Conservation (phyloP, 805 yeast species). For the Candida odintsovae region DNA sequence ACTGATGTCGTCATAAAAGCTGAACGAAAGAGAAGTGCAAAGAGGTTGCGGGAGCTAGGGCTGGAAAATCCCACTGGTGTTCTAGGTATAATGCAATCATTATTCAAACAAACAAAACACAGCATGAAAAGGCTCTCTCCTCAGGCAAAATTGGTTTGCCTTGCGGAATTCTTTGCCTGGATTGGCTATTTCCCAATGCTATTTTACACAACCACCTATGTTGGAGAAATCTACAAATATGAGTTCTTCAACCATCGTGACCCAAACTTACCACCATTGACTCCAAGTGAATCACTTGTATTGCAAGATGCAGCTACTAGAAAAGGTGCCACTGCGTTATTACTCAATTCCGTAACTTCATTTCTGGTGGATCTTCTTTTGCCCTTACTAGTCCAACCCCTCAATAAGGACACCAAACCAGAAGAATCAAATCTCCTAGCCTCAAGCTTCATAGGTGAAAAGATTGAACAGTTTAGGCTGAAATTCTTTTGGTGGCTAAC, state of each 20-base stretch:
- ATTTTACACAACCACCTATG: constrained; percentile 60
- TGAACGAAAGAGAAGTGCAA: constrained; percentile 31
- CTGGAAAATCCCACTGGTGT: constrained; percentile 25
- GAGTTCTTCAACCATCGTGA: constrained; percentile 31
- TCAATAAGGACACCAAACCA: constrained; percentile 13
- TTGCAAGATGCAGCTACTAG: constrained; percentile 43
- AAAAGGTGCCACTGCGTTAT: constrained; percentile 45
- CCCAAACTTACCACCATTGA: constrained; percentile 30
- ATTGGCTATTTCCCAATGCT: constrained; percentile 63
- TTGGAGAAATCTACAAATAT: constrained; percentile 48
- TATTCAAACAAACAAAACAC: constrained; percentile 29
- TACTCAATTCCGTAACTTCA: constrained; percentile 43
- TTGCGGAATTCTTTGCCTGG: constrained; percentile 61
- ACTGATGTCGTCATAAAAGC: constrained; percentile 32
- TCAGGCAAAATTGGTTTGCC: constrained; percentile 45
- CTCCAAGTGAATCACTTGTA: constrained; percentile 29
- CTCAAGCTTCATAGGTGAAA: constrained; percentile 1
- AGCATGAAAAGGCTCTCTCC: constrained; percentile 39
- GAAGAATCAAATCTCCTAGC: constrained; percentile 8
- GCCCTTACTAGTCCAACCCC: constrained; percentile 37
- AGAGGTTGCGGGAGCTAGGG: constrained; percentile 30
- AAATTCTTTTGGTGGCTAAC: constrained; percentile 21
- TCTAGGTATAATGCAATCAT: constrained; percentile 12
- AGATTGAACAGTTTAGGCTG: constrained; percentile 9
- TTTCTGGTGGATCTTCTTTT: constrained; percentile 37